A percentile compares a stretch with the other conserved stretches of the same genome.
Conservation (phyloP, 176 grass and related monocot species). For the Carex parvula region DNA sequence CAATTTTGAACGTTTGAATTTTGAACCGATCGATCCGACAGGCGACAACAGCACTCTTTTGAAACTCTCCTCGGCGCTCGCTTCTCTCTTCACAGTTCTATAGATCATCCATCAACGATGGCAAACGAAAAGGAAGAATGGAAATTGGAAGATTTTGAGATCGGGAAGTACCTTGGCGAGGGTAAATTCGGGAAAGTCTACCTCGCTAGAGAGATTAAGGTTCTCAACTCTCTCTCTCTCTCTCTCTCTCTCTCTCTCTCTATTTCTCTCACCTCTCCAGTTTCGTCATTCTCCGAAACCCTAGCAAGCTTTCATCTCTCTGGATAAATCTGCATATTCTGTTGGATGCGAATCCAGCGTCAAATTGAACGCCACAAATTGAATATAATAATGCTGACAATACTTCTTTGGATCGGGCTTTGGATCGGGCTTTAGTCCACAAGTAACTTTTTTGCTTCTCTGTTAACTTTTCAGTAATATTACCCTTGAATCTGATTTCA, state of each 20-base stretch:
- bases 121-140: slow-evolving; percentile 40
- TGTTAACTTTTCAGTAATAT: background rate
- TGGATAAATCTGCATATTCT: background rate
- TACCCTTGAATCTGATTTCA: background rate
- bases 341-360: background rate
- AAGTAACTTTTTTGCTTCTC: background rate
- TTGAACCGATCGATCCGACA: no score
- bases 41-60: background rate
- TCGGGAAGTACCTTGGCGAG: slow-evolving; percentile 74
- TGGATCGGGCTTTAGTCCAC: background rate
- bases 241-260: no score
- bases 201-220: slow-evolving; percentile 77
- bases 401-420: background rate
- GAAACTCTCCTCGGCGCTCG: background rate
- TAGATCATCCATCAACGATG: background rate
- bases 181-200: slow-evolving; percentile 95
- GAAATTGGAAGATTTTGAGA: slow-evolving; percentile 70
- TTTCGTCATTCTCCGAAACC: background rate
- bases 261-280: background rate
- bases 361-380: background rate
- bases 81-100: background rate
- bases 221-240: background rate
- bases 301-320: slow-evolving; percentile 11
- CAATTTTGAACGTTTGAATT: background rate
- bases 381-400: background rate